Evolutionary conservation across 2,329 filamentous ascomycete genomes (phyloP), one percentile per base, ranked within the genome.

Genomic region (Xylariaceae sp.): DNA sequence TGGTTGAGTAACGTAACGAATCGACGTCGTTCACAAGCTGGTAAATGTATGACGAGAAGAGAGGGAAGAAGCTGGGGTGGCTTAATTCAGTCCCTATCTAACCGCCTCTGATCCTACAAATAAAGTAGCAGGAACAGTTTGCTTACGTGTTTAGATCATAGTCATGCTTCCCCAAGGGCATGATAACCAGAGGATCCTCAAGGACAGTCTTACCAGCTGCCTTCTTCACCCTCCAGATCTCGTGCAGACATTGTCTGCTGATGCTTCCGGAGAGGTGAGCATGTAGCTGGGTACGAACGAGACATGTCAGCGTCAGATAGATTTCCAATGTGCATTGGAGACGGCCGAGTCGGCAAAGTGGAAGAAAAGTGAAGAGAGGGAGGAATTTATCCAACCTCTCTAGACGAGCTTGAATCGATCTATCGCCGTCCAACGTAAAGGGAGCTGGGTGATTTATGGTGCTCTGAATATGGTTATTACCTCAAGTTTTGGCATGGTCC

Each of bases 11-110:
- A 33, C 73, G 75, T 41, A 91, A 73, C 59, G 84, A 83, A 3
- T 77, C 70, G 9, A 78, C 71, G 63, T 88, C 83, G 64, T 83
- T 84, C 72, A 88, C 81, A 29, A 95, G 84, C 53, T 82, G 79
- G 73, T 94, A 93, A 61, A 92, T 93, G 69, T 91, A 91, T 36
- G 81, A 86, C 21, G 85, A 87, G 73, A 93, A 93, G 13, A 92
- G 78, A 2, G 85, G 85, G 66, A 92, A 92, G 79, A 92, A 91
- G 33, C 88, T 88, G 43, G 36, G 24, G 15, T 24, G 21, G 29
- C 21, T 46, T 47, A 32, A 44, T 13, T 36, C 29, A 36, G 13
- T 26, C 11, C 7, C 26, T 6, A 13, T 29, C 18, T 30, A 44
- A n/a, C 8, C 16, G 9, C 24, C 18, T 4, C 1, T 15, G 18